Conservation (phyloP, 768 basidiomycete genomes). For the Kwoniella bestiolae region DNA sequence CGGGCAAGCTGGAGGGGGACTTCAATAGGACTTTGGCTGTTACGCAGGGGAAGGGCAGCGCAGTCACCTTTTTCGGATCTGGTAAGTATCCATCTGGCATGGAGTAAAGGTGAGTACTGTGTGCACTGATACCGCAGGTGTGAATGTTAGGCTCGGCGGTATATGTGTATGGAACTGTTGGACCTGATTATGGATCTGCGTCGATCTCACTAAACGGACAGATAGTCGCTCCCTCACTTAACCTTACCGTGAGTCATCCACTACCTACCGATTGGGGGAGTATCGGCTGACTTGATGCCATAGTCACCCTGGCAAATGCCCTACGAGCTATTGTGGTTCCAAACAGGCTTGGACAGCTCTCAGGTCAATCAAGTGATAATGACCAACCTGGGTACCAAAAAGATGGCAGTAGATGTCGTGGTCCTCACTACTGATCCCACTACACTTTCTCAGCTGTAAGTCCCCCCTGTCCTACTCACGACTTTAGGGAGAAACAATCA, state of each 20-base stretch:
- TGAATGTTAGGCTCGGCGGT: slow-evolving; percentile 26
- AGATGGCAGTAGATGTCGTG: slow-evolving; percentile 45
- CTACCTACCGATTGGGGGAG: not conserved
- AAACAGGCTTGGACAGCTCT: slow-evolving; percentile 34
- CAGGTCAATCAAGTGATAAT: slow-evolving; percentile 29
- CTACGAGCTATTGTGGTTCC: slow-evolving; percentile 47
- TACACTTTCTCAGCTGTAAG: slow-evolving; percentile 32
- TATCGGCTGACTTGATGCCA: too few relatives aligned
- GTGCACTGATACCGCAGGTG: too few relatives aligned
- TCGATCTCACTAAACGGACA: slow-evolving; percentile 36
- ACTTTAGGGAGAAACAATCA: not conserved
- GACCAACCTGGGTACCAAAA: slow-evolving; percentile 37
- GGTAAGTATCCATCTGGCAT: too few relatives aligned
- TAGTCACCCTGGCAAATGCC: slow-evolving; percentile 42
- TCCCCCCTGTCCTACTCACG: not conserved
- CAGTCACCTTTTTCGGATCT: slow-evolving; percentile 27
- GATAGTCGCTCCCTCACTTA: slow-evolving; percentile 15
- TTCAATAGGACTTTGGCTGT: slow-evolving; percentile 32
- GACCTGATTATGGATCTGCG: slow-evolving; percentile 37
- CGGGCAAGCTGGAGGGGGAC: slow-evolving; percentile 15
- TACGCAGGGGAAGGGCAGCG: slow-evolving; percentile 18
- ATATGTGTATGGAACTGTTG: slow-evolving; percentile 45
- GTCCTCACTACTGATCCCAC: slow-evolving; percentile 31
- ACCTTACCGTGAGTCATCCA: slow-evolving; percentile 33
- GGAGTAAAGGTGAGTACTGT: too few relatives aligned